phyloP scores from a whole-genome alignment of 164 flowering plant species.

The Vitis amurensis region DNA sequence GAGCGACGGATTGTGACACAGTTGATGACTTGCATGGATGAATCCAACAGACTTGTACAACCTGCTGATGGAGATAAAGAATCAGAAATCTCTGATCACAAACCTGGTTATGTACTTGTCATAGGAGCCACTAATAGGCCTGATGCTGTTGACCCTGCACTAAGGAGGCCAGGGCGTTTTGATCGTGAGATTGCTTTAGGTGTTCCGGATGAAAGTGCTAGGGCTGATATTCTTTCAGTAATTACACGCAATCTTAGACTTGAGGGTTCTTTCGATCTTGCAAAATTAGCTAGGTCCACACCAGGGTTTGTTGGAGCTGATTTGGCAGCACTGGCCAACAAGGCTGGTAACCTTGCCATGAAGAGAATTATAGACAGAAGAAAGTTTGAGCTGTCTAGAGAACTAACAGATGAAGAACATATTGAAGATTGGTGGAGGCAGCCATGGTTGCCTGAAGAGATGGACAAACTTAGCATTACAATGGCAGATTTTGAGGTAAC shows the following conservation, averaged over 20 bases:
- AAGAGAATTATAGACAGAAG: slow-evolving; percentile 55
- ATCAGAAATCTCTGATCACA: slow-evolving; percentile 36
- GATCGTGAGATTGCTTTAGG: slow-evolving; percentile 77
- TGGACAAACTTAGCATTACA: slow-evolving; percentile 65
- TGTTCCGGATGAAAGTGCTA: slow-evolving; percentile 85
- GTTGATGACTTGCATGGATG: slow-evolving; percentile 93
- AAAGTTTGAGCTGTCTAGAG: slow-evolving; percentile 41
- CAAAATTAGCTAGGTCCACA: slow-evolving; percentile 69
- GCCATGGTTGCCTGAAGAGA: slow-evolving; percentile 69
- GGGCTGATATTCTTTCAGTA: slow-evolving; percentile 69
- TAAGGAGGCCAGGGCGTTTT: slow-evolving; percentile 91
- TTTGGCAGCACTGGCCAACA: slow-evolving; percentile 58
- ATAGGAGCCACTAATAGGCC: slow-evolving; percentile 98
- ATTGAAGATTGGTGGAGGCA: slow-evolving; percentile 60
- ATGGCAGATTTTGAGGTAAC: slow-evolving; percentile 94
- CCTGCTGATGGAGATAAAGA: slow-evolving; percentile 28
- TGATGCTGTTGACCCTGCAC: slow-evolving; percentile 87
- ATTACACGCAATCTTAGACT: slow-evolving; percentile 58
- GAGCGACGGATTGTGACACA: slow-evolving; percentile 90
- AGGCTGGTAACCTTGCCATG: slow-evolving; percentile 88
- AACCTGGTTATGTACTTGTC: slow-evolving; percentile 74
- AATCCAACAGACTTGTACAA: slow-evolving; percentile 41
- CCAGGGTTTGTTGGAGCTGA: slow-evolving; percentile 98
- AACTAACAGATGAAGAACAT: slow-evolving; percentile 19
- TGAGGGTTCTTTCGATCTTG: slow-evolving; percentile 72